phyloP scores from a whole-genome alignment of 2,329 filamentous ascomycete genomes.

The Xenosphaeropsis pyriputrescens region DNA sequence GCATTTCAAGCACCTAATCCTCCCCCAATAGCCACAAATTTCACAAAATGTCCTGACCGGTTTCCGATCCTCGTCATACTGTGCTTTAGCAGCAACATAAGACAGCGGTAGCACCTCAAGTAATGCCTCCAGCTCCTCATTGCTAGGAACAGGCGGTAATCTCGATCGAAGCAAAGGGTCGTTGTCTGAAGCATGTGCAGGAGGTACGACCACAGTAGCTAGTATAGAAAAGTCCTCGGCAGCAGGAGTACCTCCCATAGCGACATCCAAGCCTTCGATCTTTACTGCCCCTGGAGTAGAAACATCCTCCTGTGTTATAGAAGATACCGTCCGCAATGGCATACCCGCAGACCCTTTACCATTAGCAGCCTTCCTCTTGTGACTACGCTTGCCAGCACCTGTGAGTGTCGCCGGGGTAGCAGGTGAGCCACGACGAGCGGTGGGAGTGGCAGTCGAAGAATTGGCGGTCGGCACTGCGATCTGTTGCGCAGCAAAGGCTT shows the following conservation, averaged over 20 bases:
- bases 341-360: constrained; percentile 4
- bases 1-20: constrained; percentile 63
- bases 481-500: constrained; percentile 39
- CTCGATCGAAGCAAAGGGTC: constrained; percentile 43
- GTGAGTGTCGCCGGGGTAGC: constrained; percentile 8
- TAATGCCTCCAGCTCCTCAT: constrained; percentile 48
- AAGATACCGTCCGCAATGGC: constrained; percentile 8
- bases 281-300: constrained; percentile 4
- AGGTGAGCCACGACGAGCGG: constrained; percentile 10
- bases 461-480: constrained; percentile 19
- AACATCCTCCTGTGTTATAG: constrained; percentile 2
- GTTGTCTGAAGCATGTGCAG: constrained; percentile 30
- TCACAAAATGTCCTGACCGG: constrained; percentile 57
- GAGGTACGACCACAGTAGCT: constrained; percentile 4
- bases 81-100: constrained; percentile 47
- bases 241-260: constrained; percentile 23
- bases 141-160: constrained; percentile 41
- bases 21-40: constrained; percentile 72
- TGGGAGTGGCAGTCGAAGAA: constrained; percentile 11
- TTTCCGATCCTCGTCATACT: constrained; percentile 27
- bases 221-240: constrained; percentile 1
- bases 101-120: constrained; percentile 49
- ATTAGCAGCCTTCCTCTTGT: constrained; percentile 14
- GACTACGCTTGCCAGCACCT: constrained; percentile 11
- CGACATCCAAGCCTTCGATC: constrained; percentile 11